phyloP scores from a whole-genome alignment of 1,284 basidiomycete species.

The Sutorius eximius region DNA sequence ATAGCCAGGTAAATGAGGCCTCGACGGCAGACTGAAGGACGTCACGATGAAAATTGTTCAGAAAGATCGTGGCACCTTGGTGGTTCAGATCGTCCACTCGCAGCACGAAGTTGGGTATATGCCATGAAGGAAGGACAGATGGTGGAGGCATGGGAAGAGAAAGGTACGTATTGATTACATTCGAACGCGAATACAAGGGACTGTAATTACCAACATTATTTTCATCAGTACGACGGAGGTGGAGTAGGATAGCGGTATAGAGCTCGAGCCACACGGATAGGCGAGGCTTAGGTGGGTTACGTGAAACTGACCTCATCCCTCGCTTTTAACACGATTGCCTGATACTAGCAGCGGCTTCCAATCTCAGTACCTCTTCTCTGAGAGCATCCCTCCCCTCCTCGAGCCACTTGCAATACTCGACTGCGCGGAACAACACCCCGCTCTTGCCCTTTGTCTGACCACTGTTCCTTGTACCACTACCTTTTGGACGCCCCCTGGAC shows the following conservation, averaged over 20 bases:
- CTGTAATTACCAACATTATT: slow-evolving; percentile 11
- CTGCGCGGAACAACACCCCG: slow-evolving; percentile 76
- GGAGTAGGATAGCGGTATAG: slow-evolving; percentile 1
- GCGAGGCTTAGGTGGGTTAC: not conserved
- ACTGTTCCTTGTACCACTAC: slow-evolving; percentile 67
- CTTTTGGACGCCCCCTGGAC: slow-evolving; percentile 74
- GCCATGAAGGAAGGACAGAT: slow-evolving; percentile 41
- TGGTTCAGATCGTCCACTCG: slow-evolving; percentile 60
- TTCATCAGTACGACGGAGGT: not conserved
- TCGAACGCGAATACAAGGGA: not conserved
- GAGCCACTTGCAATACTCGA: slow-evolving; percentile 75
- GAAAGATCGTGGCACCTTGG: slow-evolving; percentile 57
- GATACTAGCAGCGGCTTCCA: slow-evolving; percentile 62
- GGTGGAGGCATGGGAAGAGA: slow-evolving; percentile 30
- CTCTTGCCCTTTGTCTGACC: slow-evolving; percentile 77
- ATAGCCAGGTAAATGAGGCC: slow-evolving; percentile 57
- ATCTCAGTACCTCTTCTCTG: slow-evolving; percentile 56
- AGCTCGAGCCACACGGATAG: not conserved
- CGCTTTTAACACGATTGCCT: slow-evolving; percentile 10
- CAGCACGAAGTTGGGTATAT: slow-evolving; percentile 55
- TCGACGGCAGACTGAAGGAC: slow-evolving; percentile 53
- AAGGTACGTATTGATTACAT: not conserved
- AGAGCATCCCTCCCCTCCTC: slow-evolving; percentile 71
- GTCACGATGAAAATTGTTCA: slow-evolving; percentile 48
- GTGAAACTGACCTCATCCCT: slow-evolving; percentile 17